phyloP scores from a whole-genome alignment of 495 filamentous ascomycete genomes.

The Neurospora sp. region DNA sequence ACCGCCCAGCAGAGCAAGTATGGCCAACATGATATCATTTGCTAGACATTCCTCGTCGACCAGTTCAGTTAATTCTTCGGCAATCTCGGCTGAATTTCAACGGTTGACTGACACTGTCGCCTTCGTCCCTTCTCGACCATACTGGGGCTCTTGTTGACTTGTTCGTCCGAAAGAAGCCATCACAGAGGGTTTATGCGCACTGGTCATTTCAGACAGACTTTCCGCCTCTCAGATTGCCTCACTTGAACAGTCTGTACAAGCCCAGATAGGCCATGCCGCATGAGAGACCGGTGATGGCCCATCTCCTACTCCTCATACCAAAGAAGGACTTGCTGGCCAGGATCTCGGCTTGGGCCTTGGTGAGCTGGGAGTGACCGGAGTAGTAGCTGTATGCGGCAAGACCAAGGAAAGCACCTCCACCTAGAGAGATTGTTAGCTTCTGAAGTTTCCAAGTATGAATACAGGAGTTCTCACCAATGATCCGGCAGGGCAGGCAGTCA shows the following conservation, averaged over 20 bases:
- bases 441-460: background rate
- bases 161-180: background rate
- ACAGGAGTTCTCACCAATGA: slow-evolving; percentile 43
- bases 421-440: slow-evolving; percentile 17
- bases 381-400: slow-evolving; percentile 80
- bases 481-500: slow-evolving; percentile 59
- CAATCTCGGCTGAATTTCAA: background rate
- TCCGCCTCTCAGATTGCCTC: background rate
- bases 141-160: background rate
- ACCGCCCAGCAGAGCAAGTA: background rate
- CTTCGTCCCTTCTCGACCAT: background rate
- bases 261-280: slow-evolving; percentile 61
- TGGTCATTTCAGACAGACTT: background rate
- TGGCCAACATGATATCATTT: background rate
- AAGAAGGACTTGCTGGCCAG: slow-evolving; percentile 60
- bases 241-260: slow-evolving; percentile 32
- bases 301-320: slow-evolving; percentile 61
- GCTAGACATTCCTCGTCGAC: background rate
- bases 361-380: slow-evolving; percentile 67
- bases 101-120: background rate
- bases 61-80: too few species aligned
- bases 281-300: slow-evolving; percentile 64
- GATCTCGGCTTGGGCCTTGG: slow-evolving; percentile 57
- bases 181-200: background rate
- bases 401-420: slow-evolving; percentile 76